Evolutionary conservation across 306 rosid genomes (phyloP).

Genomic region (Pterocarpus macrocarpus): DNA sequence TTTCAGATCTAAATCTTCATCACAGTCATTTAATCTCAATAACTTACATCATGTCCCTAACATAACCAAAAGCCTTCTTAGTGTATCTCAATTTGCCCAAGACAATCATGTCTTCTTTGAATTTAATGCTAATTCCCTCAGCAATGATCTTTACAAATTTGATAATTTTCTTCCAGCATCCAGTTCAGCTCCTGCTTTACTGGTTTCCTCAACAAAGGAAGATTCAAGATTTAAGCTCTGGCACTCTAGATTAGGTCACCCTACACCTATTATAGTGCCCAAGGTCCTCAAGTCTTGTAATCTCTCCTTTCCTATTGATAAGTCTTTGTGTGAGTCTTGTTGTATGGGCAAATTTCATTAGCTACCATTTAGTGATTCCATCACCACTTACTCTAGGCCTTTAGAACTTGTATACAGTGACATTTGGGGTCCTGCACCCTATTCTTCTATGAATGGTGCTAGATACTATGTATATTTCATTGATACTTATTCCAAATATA

Average conservation of each 20-base stretch:
- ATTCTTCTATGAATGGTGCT: background rate
- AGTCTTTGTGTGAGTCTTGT: too few relatives aligned
- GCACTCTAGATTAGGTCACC: background rate
- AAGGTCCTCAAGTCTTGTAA: background rate
- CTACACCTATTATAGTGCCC: background rate
- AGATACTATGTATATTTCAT: too few relatives aligned
- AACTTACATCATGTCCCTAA: background rate
- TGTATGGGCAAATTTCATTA: background rate
- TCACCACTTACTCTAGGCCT: background rate
- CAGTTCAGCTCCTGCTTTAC: background rate
- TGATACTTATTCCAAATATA: too few relatives aligned
- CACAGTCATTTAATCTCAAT: background rate
- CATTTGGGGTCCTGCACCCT: background rate
- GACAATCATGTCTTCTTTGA: background rate
- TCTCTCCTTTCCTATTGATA: too few relatives aligned
- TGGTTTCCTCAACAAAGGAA: background rate
- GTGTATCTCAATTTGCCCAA: background rate
- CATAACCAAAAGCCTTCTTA: background rate
- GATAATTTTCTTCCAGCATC: background rate
- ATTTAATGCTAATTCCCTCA: background rate
- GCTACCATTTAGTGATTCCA: background rate
- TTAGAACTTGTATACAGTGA: background rate
- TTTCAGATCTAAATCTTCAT: too few relatives aligned
- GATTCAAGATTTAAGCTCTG: background rate
- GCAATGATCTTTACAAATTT: too few relatives aligned